Evolutionary conservation across 495 filamentous ascomycete genomes (phyloP).

Genomic region (Annulohypoxylon maeteangense): DNA sequence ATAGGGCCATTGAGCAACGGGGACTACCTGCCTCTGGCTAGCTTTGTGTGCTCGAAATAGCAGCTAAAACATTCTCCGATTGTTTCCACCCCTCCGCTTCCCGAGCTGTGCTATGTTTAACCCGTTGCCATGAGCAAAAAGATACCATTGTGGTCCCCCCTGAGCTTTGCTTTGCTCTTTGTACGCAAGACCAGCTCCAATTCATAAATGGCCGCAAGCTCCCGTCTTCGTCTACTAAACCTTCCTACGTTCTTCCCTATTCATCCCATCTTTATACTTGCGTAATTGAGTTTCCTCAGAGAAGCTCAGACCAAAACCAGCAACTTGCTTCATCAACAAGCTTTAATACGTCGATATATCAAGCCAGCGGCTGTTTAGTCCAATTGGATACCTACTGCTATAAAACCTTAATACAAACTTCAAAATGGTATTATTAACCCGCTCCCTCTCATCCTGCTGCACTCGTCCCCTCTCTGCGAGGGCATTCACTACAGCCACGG

Average conservation of each 20-base stretch:
- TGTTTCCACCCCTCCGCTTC: slow-evolving; percentile 39
- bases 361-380: slow-evolving; percentile 7
- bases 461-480: slow-evolving; percentile 43
- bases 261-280: slow-evolving; percentile 31
- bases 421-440: slow-evolving; percentile 66
- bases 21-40: slow-evolving; percentile 31
- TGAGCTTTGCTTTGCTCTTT: slow-evolving; percentile 17
- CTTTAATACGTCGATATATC: slow-evolving; percentile 14
- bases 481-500: slow-evolving; percentile 37
- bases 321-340: slow-evolving; percentile 11
- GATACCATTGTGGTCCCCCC: slow-evolving; percentile 25
- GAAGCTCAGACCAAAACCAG: not conserved
- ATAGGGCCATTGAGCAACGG: slow-evolving; percentile 22
- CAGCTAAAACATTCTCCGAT: slow-evolving; percentile 43
- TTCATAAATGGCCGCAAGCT: slow-evolving; percentile 41
- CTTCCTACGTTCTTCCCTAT: slow-evolving; percentile 9
- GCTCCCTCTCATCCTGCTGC: slow-evolving; percentile 48
- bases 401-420: slow-evolving; percentile 34
- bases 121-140: slow-evolving; percentile 23
- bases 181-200: slow-evolving; percentile 23
- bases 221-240: slow-evolving; percentile 29
- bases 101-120: slow-evolving; percentile 34
- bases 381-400: no score
- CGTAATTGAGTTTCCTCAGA: slow-evolving; percentile 23
- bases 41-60: slow-evolving; percentile 23